A percentile compares a stretch with the other conserved stretches of the same genome.
These are phyloP conservation scores for Globisporangium mamillatum DNA, from an alignment of 352 stramenopile species.

Conservation along the genomic window DNA sequence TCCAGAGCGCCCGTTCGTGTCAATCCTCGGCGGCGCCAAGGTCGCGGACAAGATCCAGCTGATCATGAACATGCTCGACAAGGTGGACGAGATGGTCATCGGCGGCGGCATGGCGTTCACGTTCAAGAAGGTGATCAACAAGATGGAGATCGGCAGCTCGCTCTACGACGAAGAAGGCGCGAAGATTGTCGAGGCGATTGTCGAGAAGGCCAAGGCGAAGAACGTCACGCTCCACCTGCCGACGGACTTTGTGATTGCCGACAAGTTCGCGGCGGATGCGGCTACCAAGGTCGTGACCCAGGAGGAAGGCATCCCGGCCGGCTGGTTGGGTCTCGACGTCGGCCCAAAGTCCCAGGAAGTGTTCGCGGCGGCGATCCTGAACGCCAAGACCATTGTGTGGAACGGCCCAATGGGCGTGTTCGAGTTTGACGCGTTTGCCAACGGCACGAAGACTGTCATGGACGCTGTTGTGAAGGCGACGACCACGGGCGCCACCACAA, in stretches of 20 bases:
- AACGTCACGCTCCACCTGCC: constrained; percentile 97
- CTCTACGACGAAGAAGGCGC: constrained; percentile 89
- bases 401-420: constrained; percentile 99
- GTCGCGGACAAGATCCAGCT: constrained; percentile 99
- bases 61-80: constrained; percentile 99
- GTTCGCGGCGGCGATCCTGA: constrained; percentile 77
- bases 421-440: constrained; percentile 97
- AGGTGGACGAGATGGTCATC: constrained; percentile 98
- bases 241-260: constrained; percentile 96
- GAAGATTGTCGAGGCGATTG: constrained; percentile 89
- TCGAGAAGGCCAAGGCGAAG: constrained; percentile 98
- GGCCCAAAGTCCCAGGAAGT: constrained; percentile 90
- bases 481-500: constrained; percentile 92
- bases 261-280: constrained; percentile 97
- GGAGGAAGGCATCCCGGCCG: constrained; percentile 92
- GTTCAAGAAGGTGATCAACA: constrained; percentile 99
- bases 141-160: constrained; percentile 94
- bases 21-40: constrained; percentile 99
- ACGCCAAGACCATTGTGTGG: constrained; percentile 97
- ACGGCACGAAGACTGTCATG: constrained; percentile 95
- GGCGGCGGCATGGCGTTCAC: constrained; percentile 99
- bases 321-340: constrained; percentile 99
- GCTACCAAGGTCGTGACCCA: constrained; percentile 89
- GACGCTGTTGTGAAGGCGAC: constrained; percentile 96
- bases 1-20: constrained; percentile 95